These are phyloP conservation scores for Cytospora schulzeri DNA, from an alignment of 2,329 filamentous ascomycete genomes.

Conservation along the genomic window DNA sequence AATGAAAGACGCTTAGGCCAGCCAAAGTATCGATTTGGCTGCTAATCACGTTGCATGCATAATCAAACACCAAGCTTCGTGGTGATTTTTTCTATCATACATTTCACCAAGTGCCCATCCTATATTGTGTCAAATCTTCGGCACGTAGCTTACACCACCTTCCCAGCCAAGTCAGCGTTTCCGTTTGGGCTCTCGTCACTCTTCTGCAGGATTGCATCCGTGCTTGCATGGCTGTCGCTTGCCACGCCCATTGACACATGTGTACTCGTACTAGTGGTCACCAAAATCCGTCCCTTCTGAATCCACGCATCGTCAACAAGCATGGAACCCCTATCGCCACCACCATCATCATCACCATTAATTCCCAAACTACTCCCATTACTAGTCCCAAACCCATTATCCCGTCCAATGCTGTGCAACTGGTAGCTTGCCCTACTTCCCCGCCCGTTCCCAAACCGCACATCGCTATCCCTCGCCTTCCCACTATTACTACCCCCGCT, in stretches of 20 bases:
- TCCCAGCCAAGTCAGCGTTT: not conserved
- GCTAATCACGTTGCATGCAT: not conserved
- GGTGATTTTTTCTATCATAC: not conserved
- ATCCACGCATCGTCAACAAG: not conserved
- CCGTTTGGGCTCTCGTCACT: conserved; percentile 6
- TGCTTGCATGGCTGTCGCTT: conserved; percentile 16
- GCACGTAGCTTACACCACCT: not conserved
- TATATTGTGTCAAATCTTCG: not conserved
- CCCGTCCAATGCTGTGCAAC: conserved; percentile 25
- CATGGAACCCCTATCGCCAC: not conserved
- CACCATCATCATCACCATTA: not conserved
- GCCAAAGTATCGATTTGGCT: not conserved
- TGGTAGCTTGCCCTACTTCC: conserved; percentile 18
- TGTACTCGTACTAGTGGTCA: conserved; percentile 22
- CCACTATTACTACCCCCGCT: conserved; percentile 1
- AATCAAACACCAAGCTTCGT: not conserved
- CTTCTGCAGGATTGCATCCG: conserved; percentile 16
- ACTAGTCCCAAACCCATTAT: conserved; percentile 7
- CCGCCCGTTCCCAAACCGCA: conserved; percentile 1
- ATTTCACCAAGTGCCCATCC: not conserved
- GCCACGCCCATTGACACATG: conserved; percentile 19
- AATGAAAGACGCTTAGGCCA: not conserved
- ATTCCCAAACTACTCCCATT: not conserved
- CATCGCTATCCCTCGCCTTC: not conserved
- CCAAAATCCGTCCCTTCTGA: conserved; percentile 20